phyloP scores from a whole-genome alignment of 179 eudicot species.

The Vitellaria paradoxa region DNA sequence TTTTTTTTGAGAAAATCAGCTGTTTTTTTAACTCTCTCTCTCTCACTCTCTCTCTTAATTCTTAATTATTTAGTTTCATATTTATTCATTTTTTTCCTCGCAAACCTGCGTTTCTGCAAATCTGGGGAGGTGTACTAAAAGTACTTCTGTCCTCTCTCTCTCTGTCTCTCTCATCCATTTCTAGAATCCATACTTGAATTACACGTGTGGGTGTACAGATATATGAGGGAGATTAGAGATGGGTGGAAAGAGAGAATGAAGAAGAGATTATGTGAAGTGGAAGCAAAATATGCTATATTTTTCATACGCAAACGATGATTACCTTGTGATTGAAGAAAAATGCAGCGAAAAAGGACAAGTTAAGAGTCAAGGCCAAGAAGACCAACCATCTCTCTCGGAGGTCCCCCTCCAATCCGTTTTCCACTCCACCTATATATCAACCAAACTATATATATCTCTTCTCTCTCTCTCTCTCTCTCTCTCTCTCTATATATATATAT shows the following conservation, averaged over 20 bases:
- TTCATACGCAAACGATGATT: conserved; percentile 34
- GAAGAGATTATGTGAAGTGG: conserved; percentile 44
- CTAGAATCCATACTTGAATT: conserved; percentile 4
- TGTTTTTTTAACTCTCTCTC: too few relatives aligned
- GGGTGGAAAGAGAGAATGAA: background rate
- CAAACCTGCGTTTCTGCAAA: background rate
- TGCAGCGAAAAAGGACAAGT: conserved; percentile 24
- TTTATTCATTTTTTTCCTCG: too few relatives aligned
- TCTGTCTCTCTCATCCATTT: background rate
- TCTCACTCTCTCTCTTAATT: too few relatives aligned
- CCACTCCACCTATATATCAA: conserved; percentile 20
- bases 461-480: conserved; percentile 13
- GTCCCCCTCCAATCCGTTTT: conserved; percentile 23
- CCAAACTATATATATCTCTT: conserved; percentile 8
- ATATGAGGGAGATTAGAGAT: background rate
- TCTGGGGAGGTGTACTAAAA: background rate
- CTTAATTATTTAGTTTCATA: too few relatives aligned
- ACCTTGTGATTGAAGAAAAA: conserved; percentile 59
- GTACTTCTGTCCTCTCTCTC: background rate
- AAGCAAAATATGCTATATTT: conserved; percentile 42
- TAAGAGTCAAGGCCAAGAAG: conserved; percentile 47
- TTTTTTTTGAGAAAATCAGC: too few relatives aligned
- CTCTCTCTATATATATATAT: too few relatives aligned
- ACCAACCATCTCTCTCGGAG: conserved; percentile 27
- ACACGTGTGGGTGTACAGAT: background rate